These are phyloP conservation scores for Pythium inflatum DNA, from an alignment of 352 stramenopile genomes.

Conservation along the genomic window DNA sequence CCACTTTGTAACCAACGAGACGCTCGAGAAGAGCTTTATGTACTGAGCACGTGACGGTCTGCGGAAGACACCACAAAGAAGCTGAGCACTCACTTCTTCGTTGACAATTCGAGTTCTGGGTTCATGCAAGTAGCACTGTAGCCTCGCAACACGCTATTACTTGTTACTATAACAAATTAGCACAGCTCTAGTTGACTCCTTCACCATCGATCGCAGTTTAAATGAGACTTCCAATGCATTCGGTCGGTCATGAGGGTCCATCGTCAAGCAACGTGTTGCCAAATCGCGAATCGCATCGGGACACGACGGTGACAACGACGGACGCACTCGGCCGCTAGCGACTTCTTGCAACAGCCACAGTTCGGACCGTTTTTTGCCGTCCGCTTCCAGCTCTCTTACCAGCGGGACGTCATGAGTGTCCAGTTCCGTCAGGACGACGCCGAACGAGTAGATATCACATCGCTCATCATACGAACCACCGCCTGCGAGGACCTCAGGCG, in stretches of 20 bases:
- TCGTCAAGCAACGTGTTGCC: slow-evolving; percentile 1
- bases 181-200: neutral
- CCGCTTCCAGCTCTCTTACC: neutral
- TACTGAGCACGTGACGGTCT: too few species aligned
- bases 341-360: slow-evolving; percentile 9
- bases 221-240: slow-evolving; percentile 5
- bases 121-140: too few species aligned
- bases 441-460: slow-evolving; percentile 65
- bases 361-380: neutral
- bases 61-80: too few species aligned
- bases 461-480: neutral
- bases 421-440: slow-evolving; percentile 56
- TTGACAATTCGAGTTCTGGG: too few species aligned
- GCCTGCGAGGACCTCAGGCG: neutral
- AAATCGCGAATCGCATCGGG: neutral
- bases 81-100: too few species aligned
- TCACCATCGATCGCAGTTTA: neutral
- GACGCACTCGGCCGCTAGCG: neutral
- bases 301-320: slow-evolving; percentile 7
- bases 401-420: slow-evolving; percentile 41
- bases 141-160: too few species aligned
- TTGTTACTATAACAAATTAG: neutral
- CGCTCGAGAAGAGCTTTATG: slow-evolving; percentile 64
- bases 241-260: neutral
- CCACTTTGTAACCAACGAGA: slow-evolving; percentile 74